A percentile compares a stretch with the other conserved stretches of the same genome.
These are phyloP conservation scores for Anthostomella pinea DNA, from an alignment of 2,329 filamentous ascomycete genomes.

Conservation along the genomic window DNA sequence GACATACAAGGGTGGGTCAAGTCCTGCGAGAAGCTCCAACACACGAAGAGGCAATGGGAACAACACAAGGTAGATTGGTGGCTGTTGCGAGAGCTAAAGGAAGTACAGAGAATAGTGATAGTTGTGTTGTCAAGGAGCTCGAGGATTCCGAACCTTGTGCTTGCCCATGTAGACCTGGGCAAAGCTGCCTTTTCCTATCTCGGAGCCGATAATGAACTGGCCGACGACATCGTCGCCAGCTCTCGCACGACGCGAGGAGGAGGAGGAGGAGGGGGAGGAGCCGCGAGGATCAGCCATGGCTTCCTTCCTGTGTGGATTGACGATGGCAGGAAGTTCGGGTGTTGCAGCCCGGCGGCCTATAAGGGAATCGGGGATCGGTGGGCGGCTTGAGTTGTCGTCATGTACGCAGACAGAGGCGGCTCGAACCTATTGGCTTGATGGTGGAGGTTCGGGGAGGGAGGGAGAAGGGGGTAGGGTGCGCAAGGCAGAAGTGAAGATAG, in stretches of 20 bases:
- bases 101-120: conserved; percentile 4
- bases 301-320: conserved; percentile 32
- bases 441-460: conserved; percentile 10
- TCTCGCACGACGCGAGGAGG: conserved; percentile 36
- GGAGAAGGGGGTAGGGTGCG: conserved; percentile 16
- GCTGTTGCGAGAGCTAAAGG: conserved; percentile 7
- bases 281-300: conserved; percentile 32
- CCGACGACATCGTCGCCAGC: conserved; percentile 53
- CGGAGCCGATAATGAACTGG: conserved; percentile 76
- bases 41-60: too few relatives aligned
- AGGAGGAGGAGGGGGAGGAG: conserved; percentile 24
- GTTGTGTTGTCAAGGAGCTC: background rate
- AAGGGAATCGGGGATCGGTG: conserved; percentile 26
- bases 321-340: conserved; percentile 32
- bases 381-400: conserved; percentile 28
- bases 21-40: background rate
- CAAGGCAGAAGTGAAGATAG: conserved; percentile 25
- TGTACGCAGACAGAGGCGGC: conserved; percentile 26
- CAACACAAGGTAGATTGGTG: conserved; percentile 9
- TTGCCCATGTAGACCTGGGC: conserved; percentile 88
- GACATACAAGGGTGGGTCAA: too few relatives aligned
- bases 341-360: conserved; percentile 32
- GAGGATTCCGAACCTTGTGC: conserved; percentile 64
- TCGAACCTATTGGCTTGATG: conserved; percentile 18
- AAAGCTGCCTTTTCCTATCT: conserved; percentile 97